These are phyloP conservation scores for Zymoseptoria tritici DNA, from an alignment of 2,329 filamentous ascomycete genomes.

Conservation along the genomic window DNA sequence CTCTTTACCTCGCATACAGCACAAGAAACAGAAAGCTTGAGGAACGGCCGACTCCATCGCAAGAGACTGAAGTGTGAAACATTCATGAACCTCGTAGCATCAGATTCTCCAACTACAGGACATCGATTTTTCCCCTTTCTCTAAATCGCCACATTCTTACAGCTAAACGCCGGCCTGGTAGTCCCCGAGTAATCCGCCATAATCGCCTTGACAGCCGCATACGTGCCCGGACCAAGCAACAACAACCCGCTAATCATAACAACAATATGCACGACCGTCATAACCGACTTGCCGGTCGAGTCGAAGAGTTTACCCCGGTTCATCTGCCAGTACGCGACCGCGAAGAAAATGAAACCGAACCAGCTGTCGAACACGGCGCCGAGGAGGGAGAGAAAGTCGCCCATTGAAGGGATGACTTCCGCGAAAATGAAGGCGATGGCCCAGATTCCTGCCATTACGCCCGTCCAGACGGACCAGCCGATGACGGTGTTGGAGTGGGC, in stretches of 20 bases:
- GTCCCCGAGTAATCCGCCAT: conserved; percentile 43
- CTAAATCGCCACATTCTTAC: conserved; percentile 43
- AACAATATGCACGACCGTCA: conserved; percentile 41
- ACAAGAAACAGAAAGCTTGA: too few relatives aligned
- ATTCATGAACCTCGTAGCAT: too few relatives aligned
- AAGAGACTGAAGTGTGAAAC: too few relatives aligned
- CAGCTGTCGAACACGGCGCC: conserved; percentile 44
- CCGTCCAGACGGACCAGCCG: conserved; percentile 42
- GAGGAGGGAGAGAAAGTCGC: conserved; percentile 43
- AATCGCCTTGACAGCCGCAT: conserved; percentile 47
- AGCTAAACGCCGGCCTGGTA: conserved; percentile 43
- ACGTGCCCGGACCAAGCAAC: conserved; percentile 45
- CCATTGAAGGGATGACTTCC: conserved; percentile 44
- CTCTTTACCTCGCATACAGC: too few relatives aligned
- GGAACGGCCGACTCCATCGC: too few relatives aligned
- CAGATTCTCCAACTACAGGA: too few relatives aligned
- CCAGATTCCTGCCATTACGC: conserved; percentile 39
- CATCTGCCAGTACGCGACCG: conserved; percentile 43
- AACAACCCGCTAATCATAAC: conserved; percentile 42
- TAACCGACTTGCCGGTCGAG: conserved; percentile 30
- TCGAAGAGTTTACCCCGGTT: conserved; percentile 36
- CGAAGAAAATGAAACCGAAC: conserved; percentile 47
- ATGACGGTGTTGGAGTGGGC: conserved; percentile 42
- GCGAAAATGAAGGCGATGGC: conserved; percentile 41
- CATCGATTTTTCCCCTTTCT: neutral